Evolutionary conservation across 1,284 basidiomycete genomes (phyloP).

Genomic region (Rhodotorula sp.): DNA sequence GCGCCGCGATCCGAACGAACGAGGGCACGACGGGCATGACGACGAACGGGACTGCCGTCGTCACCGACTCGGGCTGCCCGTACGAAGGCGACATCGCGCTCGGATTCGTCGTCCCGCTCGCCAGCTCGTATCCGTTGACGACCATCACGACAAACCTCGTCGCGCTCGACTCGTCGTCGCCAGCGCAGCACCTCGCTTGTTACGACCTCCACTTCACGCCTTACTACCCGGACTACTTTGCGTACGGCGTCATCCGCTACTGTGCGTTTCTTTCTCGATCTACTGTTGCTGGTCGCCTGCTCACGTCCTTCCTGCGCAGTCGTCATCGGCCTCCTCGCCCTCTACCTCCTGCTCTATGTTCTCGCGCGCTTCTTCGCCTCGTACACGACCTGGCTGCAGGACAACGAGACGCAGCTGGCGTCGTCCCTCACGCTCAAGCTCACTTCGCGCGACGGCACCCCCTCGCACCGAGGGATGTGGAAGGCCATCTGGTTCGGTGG

Average conservation of each 20-base stretch:
- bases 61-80: slow-evolving; percentile 40
- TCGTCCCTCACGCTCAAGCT: slow-evolving; percentile 44
- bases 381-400: slow-evolving; percentile 48
- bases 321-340: slow-evolving; percentile 62
- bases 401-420: slow-evolving; percentile 45
- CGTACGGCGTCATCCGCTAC: slow-evolving; percentile 76
- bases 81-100: slow-evolving; percentile 62
- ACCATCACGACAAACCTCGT: slow-evolving; percentile 81
- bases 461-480: slow-evolving; percentile 59
- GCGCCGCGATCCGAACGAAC: slow-evolving; percentile 70
- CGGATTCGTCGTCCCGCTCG: slow-evolving; percentile 71
- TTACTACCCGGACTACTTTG: slow-evolving; percentile 65
- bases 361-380: slow-evolving; percentile 78
- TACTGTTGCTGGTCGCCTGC: not conserved
- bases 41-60: slow-evolving; percentile 33
- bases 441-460: slow-evolving; percentile 9
- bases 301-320: slow-evolving; percentile 55
- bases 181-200: slow-evolving; percentile 71
- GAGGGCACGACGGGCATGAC: slow-evolving; percentile 26
- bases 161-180: slow-evolving; percentile 75
- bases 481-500: slow-evolving; percentile 89
- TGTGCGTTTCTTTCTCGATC: slow-evolving; percentile 3
- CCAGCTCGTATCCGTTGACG: slow-evolving; percentile 69
- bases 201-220: slow-evolving; percentile 77
- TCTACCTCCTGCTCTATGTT: slow-evolving; percentile 78